Base-by-base conservation (phyloP, 345 rosid species). In the Limnanthes douglasii region DNA sequence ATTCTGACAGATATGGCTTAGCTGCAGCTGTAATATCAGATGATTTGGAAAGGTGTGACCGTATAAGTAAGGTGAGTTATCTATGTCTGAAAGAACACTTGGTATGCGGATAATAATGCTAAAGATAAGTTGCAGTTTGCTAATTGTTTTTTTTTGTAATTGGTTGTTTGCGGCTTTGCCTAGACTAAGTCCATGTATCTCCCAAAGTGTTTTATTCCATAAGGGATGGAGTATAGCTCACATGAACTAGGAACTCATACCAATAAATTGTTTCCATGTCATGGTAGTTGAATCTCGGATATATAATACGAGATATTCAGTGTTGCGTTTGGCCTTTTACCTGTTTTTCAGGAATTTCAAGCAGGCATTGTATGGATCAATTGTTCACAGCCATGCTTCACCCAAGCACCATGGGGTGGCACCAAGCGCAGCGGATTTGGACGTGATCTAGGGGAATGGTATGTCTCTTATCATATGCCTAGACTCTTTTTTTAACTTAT, bases 401-500 rank as follows among this genome's bases (percentile, higher is more conserved):
- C 74, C 39, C 94, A 84, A 56, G 95, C 92, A 15, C 95, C 98
- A 31, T 90, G 98, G 98, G 95, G 94, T 42, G 95, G 98, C 51
- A 54, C 68, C 48, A 90, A 90, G 51, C 86, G 86, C 57, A 90
- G 94, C 51, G 95, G 95, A 11, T 84, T 80, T 44, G 95, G 95
- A 14, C 92, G 92, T 28, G 98, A 84, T 50, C 54, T 84, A 32
- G 95, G 98, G 30, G 81, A 79, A 80, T 80, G 95, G 98, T 90
- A 74, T 18, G 53, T 21, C 34, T 31, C 35, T 30, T 11, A 39
- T 29, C 28, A 13, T n/a, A n/a, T n/a, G n/a, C n/a, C n/a, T n/a
- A n/a, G n/a, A n/a, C n/a, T 31, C 28, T 27, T 29, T 12, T 39
- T 17, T 30, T 30, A 30, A 30, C 8, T 30, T 15, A 15, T 20